phyloP scores from a whole-genome alignment of 768 basidiomycete genomes.

The Boletus reticulatus region DNA sequence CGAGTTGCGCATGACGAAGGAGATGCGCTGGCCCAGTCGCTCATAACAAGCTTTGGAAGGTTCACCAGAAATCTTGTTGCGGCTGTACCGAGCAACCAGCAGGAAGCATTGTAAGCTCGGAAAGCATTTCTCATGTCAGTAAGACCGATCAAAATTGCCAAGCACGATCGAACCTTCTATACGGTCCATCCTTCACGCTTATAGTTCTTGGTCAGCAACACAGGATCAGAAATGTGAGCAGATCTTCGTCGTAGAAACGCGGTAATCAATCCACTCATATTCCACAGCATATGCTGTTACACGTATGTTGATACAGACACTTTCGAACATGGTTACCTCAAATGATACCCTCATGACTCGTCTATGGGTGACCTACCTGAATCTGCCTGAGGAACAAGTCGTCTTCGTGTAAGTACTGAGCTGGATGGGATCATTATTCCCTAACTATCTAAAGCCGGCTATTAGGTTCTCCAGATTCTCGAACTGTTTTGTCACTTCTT shows the following conservation, averaged over 20 bases:
- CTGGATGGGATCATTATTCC: background rate
- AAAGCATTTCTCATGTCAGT: background rate
- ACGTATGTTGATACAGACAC: slow-evolving; percentile 68
- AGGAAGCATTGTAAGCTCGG: slow-evolving; percentile 62
- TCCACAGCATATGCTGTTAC: slow-evolving; percentile 57
- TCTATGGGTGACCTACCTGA: slow-evolving; percentile 65
- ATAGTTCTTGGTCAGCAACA: slow-evolving; percentile 74
- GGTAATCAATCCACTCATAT: background rate
- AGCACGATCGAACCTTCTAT: slow-evolving; percentile 75
- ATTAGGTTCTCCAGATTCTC: slow-evolving; percentile 62
- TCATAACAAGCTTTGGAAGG: slow-evolving; percentile 58
- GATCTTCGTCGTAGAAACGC: slow-evolving; percentile 2
- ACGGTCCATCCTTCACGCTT: slow-evolving; percentile 61
- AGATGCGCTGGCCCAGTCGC: slow-evolving; percentile 34
- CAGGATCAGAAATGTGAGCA: slow-evolving; percentile 58
- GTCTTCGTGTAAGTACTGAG: slow-evolving; percentile 63
- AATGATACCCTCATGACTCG: slow-evolving; percentile 56
- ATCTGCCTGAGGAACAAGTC: slow-evolving; percentile 67
- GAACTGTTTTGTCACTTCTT: slow-evolving; percentile 57
- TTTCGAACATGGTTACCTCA: slow-evolving; percentile 82
- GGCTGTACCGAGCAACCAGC: slow-evolving; percentile 70
- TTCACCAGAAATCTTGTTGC: slow-evolving; percentile 87
- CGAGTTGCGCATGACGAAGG: slow-evolving; percentile 36
- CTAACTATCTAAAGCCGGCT: slow-evolving; percentile 43
- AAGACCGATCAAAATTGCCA: slow-evolving; percentile 9